phyloP scores from a whole-genome alignment of 305 asterid species.

The Coffea humblotiana region DNA sequence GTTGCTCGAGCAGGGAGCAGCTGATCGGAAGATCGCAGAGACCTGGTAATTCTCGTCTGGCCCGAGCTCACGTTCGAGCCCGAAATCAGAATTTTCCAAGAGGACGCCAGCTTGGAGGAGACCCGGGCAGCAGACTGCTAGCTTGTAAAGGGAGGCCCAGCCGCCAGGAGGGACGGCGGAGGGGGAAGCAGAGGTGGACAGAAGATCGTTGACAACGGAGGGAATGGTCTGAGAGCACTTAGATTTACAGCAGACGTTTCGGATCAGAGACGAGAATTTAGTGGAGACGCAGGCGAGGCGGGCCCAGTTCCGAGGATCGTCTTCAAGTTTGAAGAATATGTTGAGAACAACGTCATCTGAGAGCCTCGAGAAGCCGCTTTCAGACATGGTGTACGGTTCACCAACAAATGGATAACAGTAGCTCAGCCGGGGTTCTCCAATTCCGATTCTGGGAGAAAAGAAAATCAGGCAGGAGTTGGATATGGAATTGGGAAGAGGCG shows the following conservation, averaged over 20 bases:
- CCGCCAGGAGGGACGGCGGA: constrained; percentile 42
- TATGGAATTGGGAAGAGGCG: no score
- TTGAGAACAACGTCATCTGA: constrained; percentile 81
- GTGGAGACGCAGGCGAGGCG: constrained; percentile 81
- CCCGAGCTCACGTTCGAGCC: constrained; percentile 86
- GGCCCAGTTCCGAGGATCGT: constrained; percentile 87
- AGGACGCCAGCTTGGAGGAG: constrained; percentile 81
- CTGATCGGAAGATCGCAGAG: constrained; percentile 15
- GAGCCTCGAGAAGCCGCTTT: constrained; percentile 59
- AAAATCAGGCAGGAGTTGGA: no score
- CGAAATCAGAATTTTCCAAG: constrained; percentile 85
- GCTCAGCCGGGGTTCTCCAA: no score
- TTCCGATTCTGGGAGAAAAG: no score
- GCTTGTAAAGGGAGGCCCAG: constrained; percentile 87
- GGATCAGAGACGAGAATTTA: constrained; percentile 64
- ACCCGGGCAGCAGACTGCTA: constrained; percentile 89
- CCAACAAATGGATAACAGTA: not conserved
- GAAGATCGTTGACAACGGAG: constrained; percentile 71
- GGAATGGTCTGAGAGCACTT: constrained; percentile 72
- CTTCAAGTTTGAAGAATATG: constrained; percentile 72
- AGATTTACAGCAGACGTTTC: constrained; percentile 56
- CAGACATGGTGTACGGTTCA: constrained; percentile 29
- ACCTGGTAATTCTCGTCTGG: constrained; percentile 52
- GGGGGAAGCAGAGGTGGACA: constrained; percentile 18
- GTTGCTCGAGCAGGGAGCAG: constrained; percentile 38